Evolutionary conservation across 2,329 filamentous ascomycete genomes (phyloP), one percentile per base, ranked within the genome.

Genomic region (Cytospora mali): DNA sequence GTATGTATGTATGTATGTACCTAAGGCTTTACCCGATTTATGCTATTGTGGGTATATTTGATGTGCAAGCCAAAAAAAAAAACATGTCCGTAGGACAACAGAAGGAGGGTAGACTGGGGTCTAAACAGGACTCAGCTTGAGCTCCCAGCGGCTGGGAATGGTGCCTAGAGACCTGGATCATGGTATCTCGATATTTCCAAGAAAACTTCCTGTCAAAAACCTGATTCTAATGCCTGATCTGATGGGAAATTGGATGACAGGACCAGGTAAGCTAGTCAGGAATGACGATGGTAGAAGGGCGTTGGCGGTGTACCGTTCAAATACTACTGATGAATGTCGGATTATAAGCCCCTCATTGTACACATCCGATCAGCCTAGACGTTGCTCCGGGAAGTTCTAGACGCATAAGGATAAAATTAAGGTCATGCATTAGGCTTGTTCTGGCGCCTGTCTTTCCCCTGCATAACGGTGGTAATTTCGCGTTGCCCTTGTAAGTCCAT

Each of bases 201-300:
- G 55, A 39, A 55, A 51, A 55, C 25, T 53, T 25, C 56, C 10
- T 28, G 29, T 42, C n/a, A 25, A 23, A 35, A 63, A 39, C 33
- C 21, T 64, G 55, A 55, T 52, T 57, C 51, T 58, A 58, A 55
- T 49, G 54, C 66, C 58, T 64, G 67, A 68, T 55, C 62, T 62
- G 59, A 66, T 57, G 67, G 61, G 35, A 27, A 59, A 39, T 23
- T 18, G 28, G 35, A 46, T 21, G 31, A 46, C 27, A 21, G 11
- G 52, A 50, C 9, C 50, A 46, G 28, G 16, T 31, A 53, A 28
- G 31, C 50, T 49, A 57, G 50, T 55, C 55, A 64, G 59, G 55
- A 55, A 54, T 49, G 58, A 58, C 42, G 49, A 51, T 29, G 6
- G 42, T 42, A 28, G 42, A 23, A 21, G 31, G 2, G 23, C 29